Percentiles rank a stretch among this genome's conserved stretches.
phyloP scores from a whole-genome alignment of 495 filamentous ascomycete genomes.

The Podospora sp. region DNA sequence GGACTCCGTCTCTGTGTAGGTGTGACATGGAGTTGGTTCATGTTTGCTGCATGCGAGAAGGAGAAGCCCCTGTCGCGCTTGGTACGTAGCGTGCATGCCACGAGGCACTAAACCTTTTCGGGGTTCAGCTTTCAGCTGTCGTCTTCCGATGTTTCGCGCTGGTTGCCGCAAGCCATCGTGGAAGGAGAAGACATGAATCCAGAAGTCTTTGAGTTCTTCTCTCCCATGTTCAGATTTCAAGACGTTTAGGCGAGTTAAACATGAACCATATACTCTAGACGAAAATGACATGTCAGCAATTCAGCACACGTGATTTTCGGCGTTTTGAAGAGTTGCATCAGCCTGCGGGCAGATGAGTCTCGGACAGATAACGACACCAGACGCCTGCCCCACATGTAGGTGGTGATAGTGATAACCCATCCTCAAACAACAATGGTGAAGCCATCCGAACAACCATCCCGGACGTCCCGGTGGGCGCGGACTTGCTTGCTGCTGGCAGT shows the following conservation, averaged over 20 bases:
- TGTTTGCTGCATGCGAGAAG: slow-evolving; percentile 1
- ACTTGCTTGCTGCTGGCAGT: neutral
- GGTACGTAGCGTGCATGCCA: neutral
- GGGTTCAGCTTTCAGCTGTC: neutral
- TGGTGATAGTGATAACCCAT: neutral
- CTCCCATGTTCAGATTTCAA: neutral
- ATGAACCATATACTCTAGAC: too few relatives aligned
- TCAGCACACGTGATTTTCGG: too few relatives aligned
- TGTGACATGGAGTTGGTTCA: neutral
- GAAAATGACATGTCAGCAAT: too few relatives aligned
- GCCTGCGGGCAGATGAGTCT: neutral
- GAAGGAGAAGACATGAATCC: too few relatives aligned
- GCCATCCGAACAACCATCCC: neutral
- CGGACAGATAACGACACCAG: neutral
- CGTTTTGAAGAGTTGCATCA: neutral
- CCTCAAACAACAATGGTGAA: neutral
- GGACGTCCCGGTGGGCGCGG: neutral
- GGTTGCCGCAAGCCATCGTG: neutral
- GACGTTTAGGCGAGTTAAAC: too few relatives aligned
- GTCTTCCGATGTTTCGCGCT: neutral
- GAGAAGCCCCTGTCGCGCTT: neutral
- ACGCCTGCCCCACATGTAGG: neutral
- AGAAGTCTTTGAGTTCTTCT: neutral
- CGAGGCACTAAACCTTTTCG: neutral
- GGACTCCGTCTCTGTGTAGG: neutral